Evolutionary conservation across 495 filamentous ascomycete genomes (phyloP).

Genomic region (Penicillium simplicissimum): DNA sequence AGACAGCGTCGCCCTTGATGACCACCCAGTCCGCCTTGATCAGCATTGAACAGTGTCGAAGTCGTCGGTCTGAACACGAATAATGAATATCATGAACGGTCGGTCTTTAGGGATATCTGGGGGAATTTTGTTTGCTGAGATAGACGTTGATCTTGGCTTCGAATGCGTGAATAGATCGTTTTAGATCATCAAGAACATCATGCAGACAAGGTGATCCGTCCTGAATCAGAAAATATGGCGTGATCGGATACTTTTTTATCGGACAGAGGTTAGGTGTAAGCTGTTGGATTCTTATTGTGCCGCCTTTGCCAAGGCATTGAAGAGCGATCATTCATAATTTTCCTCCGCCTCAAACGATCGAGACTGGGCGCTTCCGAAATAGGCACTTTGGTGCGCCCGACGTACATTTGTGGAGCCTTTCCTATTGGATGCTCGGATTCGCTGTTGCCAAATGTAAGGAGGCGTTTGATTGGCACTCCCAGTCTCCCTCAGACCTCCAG

Average conservation of each 20-base stretch:
- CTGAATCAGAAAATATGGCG: too few relatives aligned
- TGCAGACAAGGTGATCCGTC: too few relatives aligned
- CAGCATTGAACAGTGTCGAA: slow-evolving; percentile 2
- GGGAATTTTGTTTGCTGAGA: too few relatives aligned
- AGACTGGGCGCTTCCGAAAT: slow-evolving; percentile 3
- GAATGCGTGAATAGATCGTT: too few relatives aligned
- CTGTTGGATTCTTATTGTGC: background rate
- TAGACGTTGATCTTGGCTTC: too few relatives aligned
- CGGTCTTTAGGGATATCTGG: background rate
- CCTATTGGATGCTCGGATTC: slow-evolving; percentile 3
- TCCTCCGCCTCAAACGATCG: background rate
- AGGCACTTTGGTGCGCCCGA: slow-evolving; percentile 10
- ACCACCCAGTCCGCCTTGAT: too few relatives aligned
- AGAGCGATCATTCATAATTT: background rate
- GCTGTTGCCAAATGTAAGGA: background rate
- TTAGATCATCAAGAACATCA: too few relatives aligned
- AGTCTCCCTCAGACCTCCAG: too few relatives aligned
- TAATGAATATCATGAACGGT: background rate
- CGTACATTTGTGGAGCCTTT: background rate
- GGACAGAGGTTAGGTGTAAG: background rate
- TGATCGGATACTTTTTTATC: background rate
- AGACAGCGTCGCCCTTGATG: too few relatives aligned
- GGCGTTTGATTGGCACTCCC: background rate
- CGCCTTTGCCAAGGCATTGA: background rate
- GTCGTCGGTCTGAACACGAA: background rate